phyloP scores from a whole-genome alignment of 2,329 filamentous ascomycete genomes.

The Xylariaceae sp. region DNA sequence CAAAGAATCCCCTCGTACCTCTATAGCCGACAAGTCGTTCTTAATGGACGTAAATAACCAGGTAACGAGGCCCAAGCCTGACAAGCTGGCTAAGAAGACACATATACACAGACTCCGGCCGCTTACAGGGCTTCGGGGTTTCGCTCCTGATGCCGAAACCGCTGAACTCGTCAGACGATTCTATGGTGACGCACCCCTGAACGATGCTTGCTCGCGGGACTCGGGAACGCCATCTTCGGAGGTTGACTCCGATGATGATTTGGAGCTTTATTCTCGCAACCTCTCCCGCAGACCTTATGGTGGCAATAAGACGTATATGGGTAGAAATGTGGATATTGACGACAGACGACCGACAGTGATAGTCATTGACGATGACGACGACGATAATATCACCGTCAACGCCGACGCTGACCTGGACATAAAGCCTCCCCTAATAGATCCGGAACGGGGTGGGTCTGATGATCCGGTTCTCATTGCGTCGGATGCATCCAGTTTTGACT shows the following conservation, averaged over 20 bases:
- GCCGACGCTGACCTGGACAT: too few relatives aligned
- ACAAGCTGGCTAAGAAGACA: constrained; percentile 9
- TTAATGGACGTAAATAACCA: constrained; percentile 32
- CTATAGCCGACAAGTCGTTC: constrained; percentile 35
- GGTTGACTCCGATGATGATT: constrained; percentile 37
- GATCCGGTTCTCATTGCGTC: background rate
- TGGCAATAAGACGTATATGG: too few relatives aligned
- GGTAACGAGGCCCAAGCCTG: constrained; percentile 25
- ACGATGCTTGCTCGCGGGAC: constrained; percentile 1
- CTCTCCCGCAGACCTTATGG: too few relatives aligned
- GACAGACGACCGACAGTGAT: too few relatives aligned
- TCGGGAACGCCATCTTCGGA: constrained; percentile 11
- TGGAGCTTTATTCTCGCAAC: background rate
- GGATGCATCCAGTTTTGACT: background rate
- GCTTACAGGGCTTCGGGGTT: constrained; percentile 18
- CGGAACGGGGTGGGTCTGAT: background rate
- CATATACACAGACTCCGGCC: constrained; percentile 27
- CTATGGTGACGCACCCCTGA: constrained; percentile 21
- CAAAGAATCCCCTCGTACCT: constrained; percentile 2
- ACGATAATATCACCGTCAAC: background rate
- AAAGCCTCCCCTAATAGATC: background rate
- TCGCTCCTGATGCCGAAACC: constrained; percentile 18
- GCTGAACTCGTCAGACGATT: constrained; percentile 22
- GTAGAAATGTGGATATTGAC: too few relatives aligned
- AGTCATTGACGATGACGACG: constrained; percentile 10